phyloP scores from a whole-genome alignment of 805 yeast genomes.

The Yarrowia bubula region DNA sequence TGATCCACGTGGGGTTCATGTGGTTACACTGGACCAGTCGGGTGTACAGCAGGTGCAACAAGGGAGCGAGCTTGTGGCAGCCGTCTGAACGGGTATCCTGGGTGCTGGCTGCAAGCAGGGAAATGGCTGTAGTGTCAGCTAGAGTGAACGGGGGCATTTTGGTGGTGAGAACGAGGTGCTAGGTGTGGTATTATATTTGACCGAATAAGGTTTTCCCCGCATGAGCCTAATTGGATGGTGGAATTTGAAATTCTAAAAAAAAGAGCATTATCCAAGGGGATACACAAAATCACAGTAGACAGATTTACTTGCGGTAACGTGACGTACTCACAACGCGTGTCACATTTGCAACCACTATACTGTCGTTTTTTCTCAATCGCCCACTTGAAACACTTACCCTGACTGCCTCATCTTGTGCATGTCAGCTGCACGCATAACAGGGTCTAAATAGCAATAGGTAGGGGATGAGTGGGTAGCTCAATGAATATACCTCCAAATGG shows the following conservation, averaged over 20 bases:
- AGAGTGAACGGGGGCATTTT: constrained; percentile 11
- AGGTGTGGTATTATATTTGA: background rate
- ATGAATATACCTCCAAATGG: background rate
- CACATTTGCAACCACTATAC: too few species aligned
- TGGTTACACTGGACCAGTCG: constrained; percentile 20
- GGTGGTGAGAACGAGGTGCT: too few species aligned
- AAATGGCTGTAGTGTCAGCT: constrained; percentile 10
- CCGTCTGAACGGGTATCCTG: constrained; percentile 10
- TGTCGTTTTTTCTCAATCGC: too few species aligned
- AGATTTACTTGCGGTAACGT: background rate
- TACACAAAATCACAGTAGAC: background rate
- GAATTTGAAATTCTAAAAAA: background rate
- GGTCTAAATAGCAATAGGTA: constrained; percentile 10
- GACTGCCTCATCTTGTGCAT: constrained; percentile 11
- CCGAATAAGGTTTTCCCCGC: background rate
- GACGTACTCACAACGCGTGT: background rate
- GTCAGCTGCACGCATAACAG: background rate
- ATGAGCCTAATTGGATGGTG: background rate
- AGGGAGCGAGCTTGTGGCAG: constrained; percentile 3
- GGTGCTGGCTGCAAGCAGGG: background rate
- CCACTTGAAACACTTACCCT: constrained; percentile 17
- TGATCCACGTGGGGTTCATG: constrained; percentile 25
- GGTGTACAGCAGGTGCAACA: constrained; percentile 14
- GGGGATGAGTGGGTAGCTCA: too few species aligned
- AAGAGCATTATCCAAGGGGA: too few species aligned